phyloP scores from a whole-genome alignment of 805 yeast genomes.

The Huiozyma naganishii region DNA sequence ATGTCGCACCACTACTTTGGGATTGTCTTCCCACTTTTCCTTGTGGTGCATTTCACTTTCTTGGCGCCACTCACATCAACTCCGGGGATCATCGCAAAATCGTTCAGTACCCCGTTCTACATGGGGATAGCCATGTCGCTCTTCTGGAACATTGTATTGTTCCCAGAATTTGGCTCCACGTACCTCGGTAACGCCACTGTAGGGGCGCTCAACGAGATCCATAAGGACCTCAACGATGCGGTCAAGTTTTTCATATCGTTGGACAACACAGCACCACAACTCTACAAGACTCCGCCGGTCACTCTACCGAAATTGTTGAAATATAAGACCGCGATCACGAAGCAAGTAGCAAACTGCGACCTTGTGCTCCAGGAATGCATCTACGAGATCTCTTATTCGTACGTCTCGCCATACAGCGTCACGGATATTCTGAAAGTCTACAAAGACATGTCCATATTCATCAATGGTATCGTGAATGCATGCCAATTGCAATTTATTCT shows the following conservation, averaged over 20 bases:
- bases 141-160: conserved; percentile 33
- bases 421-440: conserved; percentile 28
- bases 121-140: conserved; percentile 36
- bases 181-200: conserved; percentile 36
- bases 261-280: conserved; percentile 6
- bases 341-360: conserved; percentile 28
- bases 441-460: conserved; percentile 24
- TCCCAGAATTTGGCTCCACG: conserved; percentile 44
- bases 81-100: conserved; percentile 27
- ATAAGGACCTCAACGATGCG: conserved; percentile 30
- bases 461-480: conserved; percentile 37
- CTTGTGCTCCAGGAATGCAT: conserved; percentile 36
- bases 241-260: conserved; percentile 31
- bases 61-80: conserved; percentile 26
- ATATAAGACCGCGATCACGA: conserved; percentile 25
- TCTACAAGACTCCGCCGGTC: conserved; percentile 16
- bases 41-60: conserved; percentile 41
- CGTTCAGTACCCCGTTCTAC: conserved; percentile 35
- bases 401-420: conserved; percentile 34
- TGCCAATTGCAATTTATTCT: conserved; percentile 36
- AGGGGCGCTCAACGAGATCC: conserved; percentile 31
- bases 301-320: conserved; percentile 27
- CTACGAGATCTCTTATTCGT: conserved; percentile 40
- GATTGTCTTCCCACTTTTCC: conserved; percentile 37
- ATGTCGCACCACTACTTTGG: conserved; percentile 37